Base-by-base conservation (phyloP, 257 asterid genomes). In the Paulownia fortunei region DNA sequence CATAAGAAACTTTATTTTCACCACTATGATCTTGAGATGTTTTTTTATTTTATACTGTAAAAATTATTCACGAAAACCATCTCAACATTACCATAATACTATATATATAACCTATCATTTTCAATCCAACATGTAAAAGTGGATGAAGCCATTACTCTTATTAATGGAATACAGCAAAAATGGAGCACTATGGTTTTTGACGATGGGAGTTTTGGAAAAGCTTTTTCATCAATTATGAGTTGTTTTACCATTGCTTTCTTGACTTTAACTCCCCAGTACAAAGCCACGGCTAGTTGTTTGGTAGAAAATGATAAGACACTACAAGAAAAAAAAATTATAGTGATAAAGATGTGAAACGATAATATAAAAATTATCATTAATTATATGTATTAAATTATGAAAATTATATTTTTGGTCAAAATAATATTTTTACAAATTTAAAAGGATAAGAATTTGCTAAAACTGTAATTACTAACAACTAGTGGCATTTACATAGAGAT, bases 111-210 rank as follows among this genome's bases (percentile, higher is more conserved):
- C 59, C 49, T 21, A 47, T 30, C n/a, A 16, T 11, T 27, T 16
- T 3, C 42, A 44, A 27, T 13, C 26, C 61, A 46, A 13, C 41
- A 13, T 26, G 26, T 16, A 27, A 52, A 32, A 70, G n/a, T 10
- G 12, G 56, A 72, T 18, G 41, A 12, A 55, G 23, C 18, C 51
- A 72, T 55, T 54, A 21, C 8, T 32, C 42, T 9, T 71, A 32
- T n/a, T n/a, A n/a, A 71, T 72, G 77, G 47, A 72, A 23, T 39
- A 55, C 77, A 72, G 11, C 77, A 34, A 54, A 72, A 6, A 11
- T 36, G 49, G 3, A 37, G 71, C 71, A 65, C 70, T 36, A 37
- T 37, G 44, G 12, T n/a, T n/a, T n/a, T n/a, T n/a, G n/a, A n/a
- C n/a, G n/a, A n/a, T n/a, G n/a, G n/a, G n/a, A n/a, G n/a, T 6